These are phyloP conservation scores for Ricinus communis DNA, from an alignment of 345 rosid genomes.

Conservation along the genomic window DNA sequence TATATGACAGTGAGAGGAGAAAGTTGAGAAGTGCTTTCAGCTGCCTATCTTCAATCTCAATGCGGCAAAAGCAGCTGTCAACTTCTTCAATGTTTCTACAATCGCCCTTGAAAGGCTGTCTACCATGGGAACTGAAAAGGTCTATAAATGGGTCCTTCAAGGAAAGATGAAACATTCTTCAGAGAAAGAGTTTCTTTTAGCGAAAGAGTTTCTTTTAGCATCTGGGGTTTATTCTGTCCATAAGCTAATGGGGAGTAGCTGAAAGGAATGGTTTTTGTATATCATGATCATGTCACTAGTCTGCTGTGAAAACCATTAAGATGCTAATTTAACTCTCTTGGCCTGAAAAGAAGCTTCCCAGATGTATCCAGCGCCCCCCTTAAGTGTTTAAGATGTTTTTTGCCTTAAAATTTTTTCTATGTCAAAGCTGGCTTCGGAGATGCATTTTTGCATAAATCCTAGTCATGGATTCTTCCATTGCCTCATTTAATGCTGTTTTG, in stretches of 20 bases:
- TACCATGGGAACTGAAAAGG: slow-evolving; percentile 30
- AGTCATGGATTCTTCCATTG: background rate
- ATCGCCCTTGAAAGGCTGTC: slow-evolving; percentile 25
- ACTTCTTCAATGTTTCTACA: slow-evolving; percentile 51
- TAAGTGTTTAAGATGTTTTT: background rate
- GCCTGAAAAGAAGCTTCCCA: slow-evolving; percentile 6
- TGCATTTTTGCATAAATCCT: background rate
- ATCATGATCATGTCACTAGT: background rate
- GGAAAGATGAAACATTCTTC: slow-evolving; percentile 51
- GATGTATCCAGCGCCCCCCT: background rate
- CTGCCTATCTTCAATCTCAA: slow-evolving; percentile 81
- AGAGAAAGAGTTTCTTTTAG: too few relatives aligned
- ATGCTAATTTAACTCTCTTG: background rate
- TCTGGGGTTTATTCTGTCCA: slow-evolving; percentile 1
- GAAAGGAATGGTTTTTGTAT: slow-evolving; percentile 11
- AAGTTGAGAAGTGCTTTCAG: slow-evolving; percentile 59
- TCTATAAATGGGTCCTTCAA: slow-evolving; percentile 60
- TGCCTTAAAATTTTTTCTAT: background rate
- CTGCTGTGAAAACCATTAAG: background rate
- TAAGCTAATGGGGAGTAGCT: background rate
- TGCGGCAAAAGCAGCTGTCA: slow-evolving; percentile 79
- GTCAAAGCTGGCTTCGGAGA: background rate
- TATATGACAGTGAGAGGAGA: slow-evolving; percentile 66
- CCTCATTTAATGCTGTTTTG: background rate
- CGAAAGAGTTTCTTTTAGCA: background rate